These are phyloP conservation scores for Sphaerulina musiva DNA, from an alignment of 2,329 filamentous ascomycete genomes.

Conservation along the genomic window DNA sequence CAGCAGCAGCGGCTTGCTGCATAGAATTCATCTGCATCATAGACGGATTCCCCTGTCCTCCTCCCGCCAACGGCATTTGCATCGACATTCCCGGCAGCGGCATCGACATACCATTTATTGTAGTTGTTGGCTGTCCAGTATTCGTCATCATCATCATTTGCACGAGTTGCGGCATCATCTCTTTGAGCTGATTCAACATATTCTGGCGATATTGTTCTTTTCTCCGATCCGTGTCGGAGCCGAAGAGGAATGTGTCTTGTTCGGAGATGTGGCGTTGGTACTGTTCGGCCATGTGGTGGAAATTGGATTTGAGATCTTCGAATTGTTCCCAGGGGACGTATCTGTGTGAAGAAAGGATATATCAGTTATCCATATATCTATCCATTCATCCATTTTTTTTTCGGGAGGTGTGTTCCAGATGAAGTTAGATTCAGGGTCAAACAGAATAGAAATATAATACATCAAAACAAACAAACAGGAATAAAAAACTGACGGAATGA, in stretches of 20 bases:
- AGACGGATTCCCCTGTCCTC: not conserved
- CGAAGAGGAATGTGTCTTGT: conserved; percentile 23
- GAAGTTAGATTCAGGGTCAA: too few species aligned
- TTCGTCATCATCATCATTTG: conserved; percentile 14
- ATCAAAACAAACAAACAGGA: not conserved
- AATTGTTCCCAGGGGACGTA: conserved; percentile 7
- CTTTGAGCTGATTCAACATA: conserved; percentile 24
- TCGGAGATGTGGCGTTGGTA: conserved; percentile 18
- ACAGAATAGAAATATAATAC: too few species aligned
- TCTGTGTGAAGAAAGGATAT: not conserved
- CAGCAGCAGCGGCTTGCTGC: conserved; percentile 3
- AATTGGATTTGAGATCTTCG: conserved; percentile 10
- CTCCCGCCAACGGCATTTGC: not conserved
- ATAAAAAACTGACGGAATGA: too few species aligned
- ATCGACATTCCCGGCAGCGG: conserved; percentile 1
- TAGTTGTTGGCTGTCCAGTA: not conserved
- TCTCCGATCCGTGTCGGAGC: conserved; percentile 21
- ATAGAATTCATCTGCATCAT: conserved; percentile 6
- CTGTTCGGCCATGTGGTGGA: conserved; percentile 20
- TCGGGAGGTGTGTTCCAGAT: too few species aligned
- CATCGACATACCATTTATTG: not conserved
- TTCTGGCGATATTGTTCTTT: conserved; percentile 23
- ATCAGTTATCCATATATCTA: too few species aligned
- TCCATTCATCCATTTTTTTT: too few species aligned
- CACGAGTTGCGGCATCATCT: conserved; percentile 23